A percentile compares a stretch with the other conserved stretches of the same genome.
Conservation (phyloP, 148 eudicot species). For the Linanthus parryae region DNA sequence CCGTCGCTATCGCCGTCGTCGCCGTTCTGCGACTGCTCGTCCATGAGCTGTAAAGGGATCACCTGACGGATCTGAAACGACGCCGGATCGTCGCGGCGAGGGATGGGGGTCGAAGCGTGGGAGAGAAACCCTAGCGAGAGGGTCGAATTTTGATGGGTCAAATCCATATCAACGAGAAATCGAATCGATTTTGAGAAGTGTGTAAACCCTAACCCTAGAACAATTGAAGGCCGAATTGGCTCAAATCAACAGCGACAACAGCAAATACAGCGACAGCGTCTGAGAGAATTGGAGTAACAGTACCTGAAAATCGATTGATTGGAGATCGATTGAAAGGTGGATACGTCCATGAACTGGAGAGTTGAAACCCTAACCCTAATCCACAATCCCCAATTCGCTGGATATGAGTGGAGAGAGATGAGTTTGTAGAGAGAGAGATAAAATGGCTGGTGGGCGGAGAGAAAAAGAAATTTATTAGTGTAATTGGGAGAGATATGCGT, state of each 20-base stretch:
- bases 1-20: conserved; percentile 15
- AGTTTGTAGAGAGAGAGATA: neutral
- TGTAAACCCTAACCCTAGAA: neutral
- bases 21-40: conserved; percentile 23
- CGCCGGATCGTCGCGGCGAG: conserved; percentile 43
- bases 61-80: conserved; percentile 55
- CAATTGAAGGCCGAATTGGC: neutral
- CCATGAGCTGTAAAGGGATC: conserved; percentile 74
- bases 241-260: neutral
- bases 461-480: neutral
- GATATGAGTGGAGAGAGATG: neutral
- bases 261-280: conserved; percentile 4
- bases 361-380: neutral
- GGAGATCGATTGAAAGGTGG: neutral
- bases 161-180: conserved; percentile 30
- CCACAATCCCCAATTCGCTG: neutral
- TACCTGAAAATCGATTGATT: neutral
- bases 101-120: conserved; percentile 21
- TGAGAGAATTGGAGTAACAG: neutral
- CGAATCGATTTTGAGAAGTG: neutral
- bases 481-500: conserved; percentile 5
- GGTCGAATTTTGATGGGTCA: conserved; percentile 37
- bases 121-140: conserved; percentile 41
- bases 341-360: neutral
- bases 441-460: neutral